Percentiles rank a stretch among this genome's conserved stretches.
Conservation (phyloP, 306 rosid genomes). For the Vachellia collinsii region DNA sequence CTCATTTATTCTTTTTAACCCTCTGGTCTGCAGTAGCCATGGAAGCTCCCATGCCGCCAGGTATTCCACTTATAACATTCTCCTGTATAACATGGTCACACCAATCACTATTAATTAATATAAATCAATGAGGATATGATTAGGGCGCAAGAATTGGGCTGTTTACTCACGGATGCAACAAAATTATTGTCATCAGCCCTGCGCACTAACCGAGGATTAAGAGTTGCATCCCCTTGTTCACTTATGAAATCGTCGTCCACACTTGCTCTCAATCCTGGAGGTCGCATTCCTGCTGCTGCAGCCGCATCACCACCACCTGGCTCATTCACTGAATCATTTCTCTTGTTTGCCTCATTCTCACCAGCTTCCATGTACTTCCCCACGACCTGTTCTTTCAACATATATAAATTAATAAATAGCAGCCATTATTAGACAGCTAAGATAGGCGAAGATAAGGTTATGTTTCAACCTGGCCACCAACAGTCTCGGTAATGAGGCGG, state of each 20-base stretch:
- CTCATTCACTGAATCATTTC: not conserved
- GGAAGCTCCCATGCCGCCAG: slow-evolving; percentile 50
- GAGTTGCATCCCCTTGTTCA: slow-evolving; percentile 12
- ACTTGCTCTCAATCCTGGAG: slow-evolving; percentile 28
- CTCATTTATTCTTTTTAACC: slow-evolving; percentile 36
- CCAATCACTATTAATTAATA: too few species aligned
- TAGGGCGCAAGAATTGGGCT: too few species aligned
- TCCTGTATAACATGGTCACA: not conserved
- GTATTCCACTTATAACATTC: slow-evolving; percentile 36
- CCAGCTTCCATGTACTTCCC: slow-evolving; percentile 25
- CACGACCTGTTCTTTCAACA: slow-evolving; percentile 17
- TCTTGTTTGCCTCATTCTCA: slow-evolving; percentile 1
- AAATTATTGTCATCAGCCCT: slow-evolving; percentile 6
- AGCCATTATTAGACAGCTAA: too few species aligned
- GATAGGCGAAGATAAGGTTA: not conserved
- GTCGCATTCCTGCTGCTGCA: not conserved
- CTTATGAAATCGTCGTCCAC: slow-evolving; percentile 30
- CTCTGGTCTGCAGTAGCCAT: slow-evolving; percentile 40
- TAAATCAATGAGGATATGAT: too few species aligned
- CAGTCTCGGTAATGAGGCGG: slow-evolving; percentile 39
- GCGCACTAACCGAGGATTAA: slow-evolving; percentile 28
- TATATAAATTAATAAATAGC: too few species aligned
- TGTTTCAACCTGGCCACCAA: slow-evolving; percentile 51
- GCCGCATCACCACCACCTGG: not conserved
- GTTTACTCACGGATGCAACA: slow-evolving; percentile 13